Percentiles rank a stretch among this genome's conserved stretches.
Conservation (phyloP, 2,329 filamentous ascomycete genomes). For the Phialemonium atrogriseum region DNA sequence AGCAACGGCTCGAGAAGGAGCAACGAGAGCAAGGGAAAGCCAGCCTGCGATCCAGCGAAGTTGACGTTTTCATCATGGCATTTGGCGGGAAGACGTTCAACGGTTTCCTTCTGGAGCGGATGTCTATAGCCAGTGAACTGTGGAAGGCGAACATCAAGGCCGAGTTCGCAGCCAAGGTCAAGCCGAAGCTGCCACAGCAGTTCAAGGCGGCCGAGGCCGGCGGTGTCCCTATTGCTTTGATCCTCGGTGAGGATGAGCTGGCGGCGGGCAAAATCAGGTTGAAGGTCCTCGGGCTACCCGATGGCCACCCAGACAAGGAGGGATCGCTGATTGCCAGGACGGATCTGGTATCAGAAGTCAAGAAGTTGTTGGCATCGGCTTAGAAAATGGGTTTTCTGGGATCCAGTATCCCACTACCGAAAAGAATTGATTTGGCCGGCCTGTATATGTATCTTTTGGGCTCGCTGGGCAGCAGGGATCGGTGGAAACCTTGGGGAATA, state of each 20-base stretch:
- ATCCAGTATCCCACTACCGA: no score
- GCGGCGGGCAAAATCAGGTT: slow-evolving; percentile 76
- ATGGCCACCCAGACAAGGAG: slow-evolving; percentile 85
- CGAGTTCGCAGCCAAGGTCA: slow-evolving; percentile 83
- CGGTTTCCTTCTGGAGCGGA: slow-evolving; percentile 74
- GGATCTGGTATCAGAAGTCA: slow-evolving; percentile 57
- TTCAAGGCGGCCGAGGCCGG: slow-evolving; percentile 83
- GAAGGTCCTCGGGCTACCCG: slow-evolving; percentile 67
- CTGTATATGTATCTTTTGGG: no score
- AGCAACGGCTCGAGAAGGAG: slow-evolving; percentile 55
- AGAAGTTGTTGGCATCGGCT: slow-evolving; percentile 22
- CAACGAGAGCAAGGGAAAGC: slow-evolving; percentile 16
- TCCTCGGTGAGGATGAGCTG: slow-evolving; percentile 86
- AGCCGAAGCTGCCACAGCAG: slow-evolving; percentile 80
- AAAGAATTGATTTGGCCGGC: no score
- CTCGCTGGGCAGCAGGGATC: no score
- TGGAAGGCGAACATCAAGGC: slow-evolving; percentile 88
- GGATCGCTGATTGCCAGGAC: slow-evolving; percentile 64
- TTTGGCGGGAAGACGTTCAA: slow-evolving; percentile 85
- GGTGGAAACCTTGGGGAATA: no score
- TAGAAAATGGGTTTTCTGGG: no score
- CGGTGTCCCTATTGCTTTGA: slow-evolving; percentile 76
- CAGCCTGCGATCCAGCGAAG: slow-evolving; percentile 63
- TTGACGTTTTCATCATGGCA: slow-evolving; percentile 92
- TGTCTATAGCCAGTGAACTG: slow-evolving; percentile 66